Conservation (phyloP, 331 rosid species). For the Stylosanthes scabra region DNA sequence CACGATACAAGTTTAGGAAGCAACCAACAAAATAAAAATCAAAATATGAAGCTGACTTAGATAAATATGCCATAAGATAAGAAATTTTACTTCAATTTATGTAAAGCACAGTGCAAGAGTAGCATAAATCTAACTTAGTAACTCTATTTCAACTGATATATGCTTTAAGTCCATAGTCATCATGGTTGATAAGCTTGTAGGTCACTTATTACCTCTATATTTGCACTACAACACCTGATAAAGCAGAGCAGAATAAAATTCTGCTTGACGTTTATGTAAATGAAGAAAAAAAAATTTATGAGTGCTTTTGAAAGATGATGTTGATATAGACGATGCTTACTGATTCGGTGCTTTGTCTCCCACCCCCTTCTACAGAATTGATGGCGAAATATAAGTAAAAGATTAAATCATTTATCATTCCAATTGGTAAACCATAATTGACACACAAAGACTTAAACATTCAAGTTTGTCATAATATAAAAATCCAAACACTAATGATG, state of each 20-base stretch:
- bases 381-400: slow-evolving; percentile 34
- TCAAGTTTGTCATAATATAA: neutral
- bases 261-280: slow-evolving; percentile 1
- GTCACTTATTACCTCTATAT: neutral
- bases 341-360: slow-evolving; percentile 90
- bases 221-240: slow-evolving; percentile 19
- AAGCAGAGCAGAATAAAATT: slow-evolving; percentile 13
- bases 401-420: slow-evolving; percentile 6
- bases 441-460: slow-evolving; percentile 32
- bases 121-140: no score
- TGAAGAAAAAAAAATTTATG: neutral
- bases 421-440: slow-evolving; percentile 18
- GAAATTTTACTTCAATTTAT: neutral
- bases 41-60: neutral
- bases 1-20: slow-evolving; percentile 27
- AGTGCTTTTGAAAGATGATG: neutral
- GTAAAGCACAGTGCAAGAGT: no score
- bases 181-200: no score
- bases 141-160: no score
- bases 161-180: neutral
- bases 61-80: neutral
- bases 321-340: slow-evolving; percentile 46
- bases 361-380: slow-evolving; percentile 84
- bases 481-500: slow-evolving; percentile 25
- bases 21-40: slow-evolving; percentile 10